Base-by-base conservation (phyloP, 2,329 filamentous ascomycete species). In the Aspergillus pseudonomiae region DNA sequence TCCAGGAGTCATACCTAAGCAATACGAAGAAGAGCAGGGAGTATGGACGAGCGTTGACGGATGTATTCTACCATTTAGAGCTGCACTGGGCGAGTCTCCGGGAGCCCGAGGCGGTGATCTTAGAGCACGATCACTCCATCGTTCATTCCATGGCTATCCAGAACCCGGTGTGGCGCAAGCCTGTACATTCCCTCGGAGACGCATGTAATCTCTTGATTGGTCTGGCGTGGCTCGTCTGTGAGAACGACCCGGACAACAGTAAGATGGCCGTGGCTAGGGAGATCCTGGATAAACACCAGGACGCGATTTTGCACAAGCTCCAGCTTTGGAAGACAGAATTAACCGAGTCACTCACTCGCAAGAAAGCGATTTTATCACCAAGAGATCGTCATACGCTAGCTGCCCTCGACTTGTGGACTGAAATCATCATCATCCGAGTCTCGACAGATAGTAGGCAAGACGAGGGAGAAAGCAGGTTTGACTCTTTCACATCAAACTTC, bases 61-160 rank as follows among this genome's bases (percentile, higher is more conserved):
- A 59, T 32, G 58, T 54, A 14, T 65, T 67, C n/a, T 52, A 50
- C 14, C 62, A 52, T 19, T 41, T 67, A 26, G 60, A 67, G 16
- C 53, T 67, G n/a, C 52, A 65, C 46, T 63, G 60, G 63, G 57
- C 60, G 16, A 54, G 55, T 52, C 48, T 64, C 32, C 39, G 56
- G 12, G 63, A 59, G 36, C 41, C 48, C 28, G 63, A 62, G 12
- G 21, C 46, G 46, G 26, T 28, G 45, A 52, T 48, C 19, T 26
- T 65, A 26, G 43, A 58, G 4, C 46, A 28, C 24, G 46, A 50
- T 7, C 14, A 50, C 24, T 50, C 46, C 24, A 9, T 30, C 46
- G 24, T 30, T 30, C 26, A 50, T n/a, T 32, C 24, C 5, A 26
- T 50, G 24, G 26, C 26, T 14, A 6, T 50, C 26, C 26, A 16